Evolutionary conservation across 148 eudicot species (phyloP).

Genomic region (Rhododendron vialii): DNA sequence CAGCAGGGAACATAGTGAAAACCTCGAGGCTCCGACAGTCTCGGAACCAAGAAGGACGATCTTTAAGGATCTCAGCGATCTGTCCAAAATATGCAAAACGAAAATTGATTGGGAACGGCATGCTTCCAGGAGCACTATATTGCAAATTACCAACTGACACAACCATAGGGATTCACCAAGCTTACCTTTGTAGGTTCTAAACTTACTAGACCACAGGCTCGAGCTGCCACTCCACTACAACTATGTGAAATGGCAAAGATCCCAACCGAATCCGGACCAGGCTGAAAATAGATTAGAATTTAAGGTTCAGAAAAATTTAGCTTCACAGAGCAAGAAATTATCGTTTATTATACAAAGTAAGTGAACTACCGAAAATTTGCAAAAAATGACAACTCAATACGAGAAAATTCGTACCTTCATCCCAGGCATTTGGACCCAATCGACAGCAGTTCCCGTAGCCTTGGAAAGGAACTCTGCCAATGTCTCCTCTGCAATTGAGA

Average conservation of each 20-base stretch:
- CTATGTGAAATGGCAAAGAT: conserved; percentile 92
- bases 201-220: conserved; percentile 97
- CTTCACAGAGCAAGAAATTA: background rate
- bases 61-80: conserved; percentile 97
- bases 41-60: conserved; percentile 95
- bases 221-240: conserved; percentile 95
- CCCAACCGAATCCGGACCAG: conserved; percentile 99
- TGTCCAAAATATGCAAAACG: conserved; percentile 17
- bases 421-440: conserved; percentile 99
- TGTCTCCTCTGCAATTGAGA: conserved; percentile 94
- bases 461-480: conserved; percentile 99
- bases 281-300: conserved; percentile 37
- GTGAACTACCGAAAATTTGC: background rate
- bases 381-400: background rate
- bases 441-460: conserved; percentile 99
- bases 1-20: conserved; percentile 79
- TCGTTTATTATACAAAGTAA: background rate
- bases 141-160: background rate
- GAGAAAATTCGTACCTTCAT: conserved; percentile 67
- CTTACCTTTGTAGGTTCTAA: conserved; percentile 91
- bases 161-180: background rate
- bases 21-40: conserved; percentile 96
- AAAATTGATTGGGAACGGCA: background rate
- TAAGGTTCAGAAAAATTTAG: conserved; percentile 12
- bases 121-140: background rate